phyloP scores from a whole-genome alignment of 805 yeast genomes.

The Schizosaccharomyces pombe region DNA sequence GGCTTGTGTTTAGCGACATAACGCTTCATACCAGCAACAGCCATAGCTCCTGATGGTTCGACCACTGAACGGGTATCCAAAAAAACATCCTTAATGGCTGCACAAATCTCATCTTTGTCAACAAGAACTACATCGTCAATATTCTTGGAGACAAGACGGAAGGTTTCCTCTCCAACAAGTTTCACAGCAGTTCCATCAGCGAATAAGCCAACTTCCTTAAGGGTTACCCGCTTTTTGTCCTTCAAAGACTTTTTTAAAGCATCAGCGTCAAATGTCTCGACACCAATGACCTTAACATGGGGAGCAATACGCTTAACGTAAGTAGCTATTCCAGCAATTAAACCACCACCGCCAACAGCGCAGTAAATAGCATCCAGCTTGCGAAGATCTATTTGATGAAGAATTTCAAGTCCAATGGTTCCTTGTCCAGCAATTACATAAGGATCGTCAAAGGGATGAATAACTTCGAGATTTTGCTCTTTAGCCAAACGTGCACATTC shows the following conservation, averaged over 20 bases:
- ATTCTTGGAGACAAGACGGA: conserved; percentile 46
- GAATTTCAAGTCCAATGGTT: conserved; percentile 77
- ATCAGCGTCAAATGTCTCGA: conserved; percentile 87
- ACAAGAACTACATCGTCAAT: conserved; percentile 81
- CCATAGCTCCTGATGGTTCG: conserved; percentile 92
- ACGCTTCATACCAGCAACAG: conserved; percentile 83
- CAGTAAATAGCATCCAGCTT: conserved; percentile 69
- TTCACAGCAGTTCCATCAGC: conserved; percentile 98
- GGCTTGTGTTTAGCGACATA: conserved; percentile 45
- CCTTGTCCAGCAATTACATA: conserved; percentile 98
- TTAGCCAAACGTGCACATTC: conserved; percentile 57
- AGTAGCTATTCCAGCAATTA: conserved; percentile 72
- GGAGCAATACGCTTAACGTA: conserved; percentile 90
- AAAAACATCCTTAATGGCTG: conserved; percentile 89
- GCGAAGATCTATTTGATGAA: conserved; percentile 56
- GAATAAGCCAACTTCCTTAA: conserved; percentile 71
- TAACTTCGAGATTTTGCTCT: conserved; percentile 55
- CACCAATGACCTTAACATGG: conserved; percentile 87
- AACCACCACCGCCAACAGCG: conserved; percentile 94
- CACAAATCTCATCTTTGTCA: conserved; percentile 80
- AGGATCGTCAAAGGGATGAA: conserved; percentile 98
- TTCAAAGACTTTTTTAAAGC: conserved; percentile 59
- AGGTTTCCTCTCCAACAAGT: conserved; percentile 73
- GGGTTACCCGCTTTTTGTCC: conserved; percentile 27
- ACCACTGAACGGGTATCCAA: conserved; percentile 84